Evolutionary conservation across 495 filamentous ascomycete species (phyloP).

Genomic region (Neurospora tetraspora): DNA sequence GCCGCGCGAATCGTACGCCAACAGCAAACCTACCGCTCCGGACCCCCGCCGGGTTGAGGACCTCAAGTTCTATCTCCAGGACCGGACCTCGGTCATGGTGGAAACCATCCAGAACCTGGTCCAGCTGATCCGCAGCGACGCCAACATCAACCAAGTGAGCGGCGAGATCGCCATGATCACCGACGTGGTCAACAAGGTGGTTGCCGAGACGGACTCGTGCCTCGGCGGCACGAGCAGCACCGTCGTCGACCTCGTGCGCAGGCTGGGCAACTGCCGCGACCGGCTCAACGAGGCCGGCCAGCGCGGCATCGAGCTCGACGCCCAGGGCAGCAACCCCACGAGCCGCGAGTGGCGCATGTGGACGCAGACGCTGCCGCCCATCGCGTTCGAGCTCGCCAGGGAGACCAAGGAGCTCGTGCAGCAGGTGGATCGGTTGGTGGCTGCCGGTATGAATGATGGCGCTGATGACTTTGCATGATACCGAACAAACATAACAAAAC

Average conservation of each 20-base stretch:
- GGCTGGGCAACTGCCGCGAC: conserved; percentile 52
- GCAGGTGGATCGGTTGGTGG: conserved; percentile 29
- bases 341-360: conserved; percentile 49
- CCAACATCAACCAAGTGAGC: conserved; percentile 53
- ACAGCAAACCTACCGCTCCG: conserved; percentile 27
- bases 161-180: conserved; percentile 63
- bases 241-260: conserved; percentile 44
- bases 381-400: conserved; percentile 79
- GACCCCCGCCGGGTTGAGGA: conserved; percentile 52
- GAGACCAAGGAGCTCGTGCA: conserved; percentile 67
- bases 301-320: conserved; percentile 47
- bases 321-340: conserved; percentile 32
- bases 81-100: conserved; percentile 71
- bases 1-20: conserved; percentile 38
- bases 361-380: conserved; percentile 63
- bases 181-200: conserved; percentile 58
- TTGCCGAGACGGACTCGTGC: conserved; percentile 49
- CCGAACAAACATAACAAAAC: not conserved
- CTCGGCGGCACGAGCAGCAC: conserved; percentile 26
- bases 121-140: conserved; percentile 62
- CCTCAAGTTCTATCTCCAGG: conserved; percentile 71
- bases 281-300: conserved; percentile 59
- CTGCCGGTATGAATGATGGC: conserved; percentile 17
- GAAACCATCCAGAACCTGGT: conserved; percentile 77
- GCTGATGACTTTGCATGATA: conserved; percentile 35